These are phyloP conservation scores for Neurospora cerealis DNA, from an alignment of 495 filamentous ascomycete species.

Conservation along the genomic window DNA sequence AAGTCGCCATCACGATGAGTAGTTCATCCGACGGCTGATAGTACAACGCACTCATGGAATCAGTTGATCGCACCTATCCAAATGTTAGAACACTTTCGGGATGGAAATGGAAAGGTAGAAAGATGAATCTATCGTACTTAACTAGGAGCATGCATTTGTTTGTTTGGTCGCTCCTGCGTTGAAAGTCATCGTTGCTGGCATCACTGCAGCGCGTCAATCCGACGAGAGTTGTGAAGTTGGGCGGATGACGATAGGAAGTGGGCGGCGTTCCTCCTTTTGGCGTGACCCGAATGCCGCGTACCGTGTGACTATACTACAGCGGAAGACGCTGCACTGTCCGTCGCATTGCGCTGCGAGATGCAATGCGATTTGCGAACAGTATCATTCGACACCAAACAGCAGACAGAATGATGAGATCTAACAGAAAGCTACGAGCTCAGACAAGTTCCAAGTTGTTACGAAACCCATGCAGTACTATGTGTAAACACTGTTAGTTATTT, in stretches of 20 bases:
- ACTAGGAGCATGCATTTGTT: neutral
- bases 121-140: neutral
- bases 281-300: neutral
- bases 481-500: neutral
- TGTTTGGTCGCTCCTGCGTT: neutral
- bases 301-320: neutral
- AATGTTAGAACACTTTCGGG: neutral
- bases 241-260: neutral
- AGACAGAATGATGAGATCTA: neutral
- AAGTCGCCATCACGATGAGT: constrained; percentile 1
- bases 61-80: neutral
- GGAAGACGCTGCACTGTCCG: neutral
- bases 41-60: neutral
- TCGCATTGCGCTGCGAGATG: neutral
- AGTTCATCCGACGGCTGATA: neutral
- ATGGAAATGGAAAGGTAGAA: neutral
- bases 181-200: neutral
- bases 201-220: neutral
- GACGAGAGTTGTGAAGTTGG: neutral
- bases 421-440: neutral
- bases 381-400: neutral
- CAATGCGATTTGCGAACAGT: neutral
- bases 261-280: neutral
- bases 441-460: neutral
- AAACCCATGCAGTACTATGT: neutral